phyloP scores from a whole-genome alignment of 306 rosid species.

The Bauhinia variegata region DNA sequence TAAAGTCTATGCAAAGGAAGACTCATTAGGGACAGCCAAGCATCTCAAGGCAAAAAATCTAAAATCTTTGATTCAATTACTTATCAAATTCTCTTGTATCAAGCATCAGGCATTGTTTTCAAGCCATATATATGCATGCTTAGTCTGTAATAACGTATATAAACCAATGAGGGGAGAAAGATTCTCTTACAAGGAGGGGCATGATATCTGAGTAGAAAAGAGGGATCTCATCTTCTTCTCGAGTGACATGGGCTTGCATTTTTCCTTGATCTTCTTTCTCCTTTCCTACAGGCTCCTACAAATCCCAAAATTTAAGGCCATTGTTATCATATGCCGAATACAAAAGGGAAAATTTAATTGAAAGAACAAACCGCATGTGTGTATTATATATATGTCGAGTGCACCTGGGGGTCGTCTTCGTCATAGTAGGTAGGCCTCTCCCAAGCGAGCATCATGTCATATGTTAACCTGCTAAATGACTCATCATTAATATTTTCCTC shows the following conservation, averaged over 20 bases:
- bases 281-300: conserved; percentile 71
- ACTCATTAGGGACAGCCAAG: conserved; percentile 5
- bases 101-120: neutral
- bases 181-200: conserved; percentile 83
- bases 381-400: neutral
- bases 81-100: conserved; percentile 11
- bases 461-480: conserved; percentile 66
- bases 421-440: conserved; percentile 66
- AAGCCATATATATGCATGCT: neutral
- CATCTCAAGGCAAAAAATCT: neutral
- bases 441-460: conserved; percentile 91
- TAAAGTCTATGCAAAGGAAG: neutral
- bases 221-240: conserved; percentile 71
- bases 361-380: neutral
- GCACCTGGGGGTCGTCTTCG: conserved; percentile 46
- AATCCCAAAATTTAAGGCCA: conserved; percentile 20
- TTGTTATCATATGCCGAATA: neutral
- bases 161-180: neutral
- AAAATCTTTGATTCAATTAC: neutral
- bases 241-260: conserved; percentile 15
- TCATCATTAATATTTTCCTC: conserved; percentile 61
- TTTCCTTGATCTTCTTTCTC: conserved; percentile 68
- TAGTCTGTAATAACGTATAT: neutral
- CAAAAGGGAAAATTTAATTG: neutral
- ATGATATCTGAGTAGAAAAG: conserved; percentile 89